Base-by-base conservation (phyloP, 352 stramenopile species). In the Blastocystis sp. region DNA sequence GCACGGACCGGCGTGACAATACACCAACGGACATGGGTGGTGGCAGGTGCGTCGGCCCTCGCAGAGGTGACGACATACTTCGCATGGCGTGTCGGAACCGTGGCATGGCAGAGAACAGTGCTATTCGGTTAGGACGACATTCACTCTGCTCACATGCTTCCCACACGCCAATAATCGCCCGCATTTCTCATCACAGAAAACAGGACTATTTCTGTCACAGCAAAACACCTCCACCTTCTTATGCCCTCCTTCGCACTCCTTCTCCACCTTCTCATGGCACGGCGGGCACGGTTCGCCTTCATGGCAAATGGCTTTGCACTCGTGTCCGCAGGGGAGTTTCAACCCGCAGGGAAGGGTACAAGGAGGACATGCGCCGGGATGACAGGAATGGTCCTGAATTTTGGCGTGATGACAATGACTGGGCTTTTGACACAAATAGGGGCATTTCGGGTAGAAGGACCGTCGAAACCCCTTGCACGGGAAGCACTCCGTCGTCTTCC, bases 331-430 rank as follows among this genome's bases (percentile, higher is more conserved):
- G 19, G 74, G 74, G 66, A 84, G 74, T 19, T n/a, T n/a, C 52
- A 34, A 9, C 7, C 40, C 24, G 34, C 74, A 84, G 10, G 48
- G 59, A 11, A 84, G 28, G 14, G 60, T 84, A 28, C 74, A 84
- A 21, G 34, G 3, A 11, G 74, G 74, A 54, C 74, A 84, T 24
- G 34, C 54, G 19, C 74, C 74, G 3, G 74, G n/a, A 45, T 84
- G 74, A 17, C 74, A 84, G 28, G 19, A 69, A 68, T 84, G 74
- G 24, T 68, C 61, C 48, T 88, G 78, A 57, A 88, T 88, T 28
- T 62, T 24, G 17, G 40, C 9, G n/a, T 88, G 78, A 57, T 76
- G 60, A 68, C 78, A 88, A 68, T 77, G 45, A 19, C 43, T 69
- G 14, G 64, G 64, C 11, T 88, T 88, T 19, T 24, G 11, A 21